A percentile compares a stretch with the other conserved stretches of the same genome.
Conservation (phyloP, 1,284 basidiomycete genomes). For the Sanghuangporus baumii region DNA sequence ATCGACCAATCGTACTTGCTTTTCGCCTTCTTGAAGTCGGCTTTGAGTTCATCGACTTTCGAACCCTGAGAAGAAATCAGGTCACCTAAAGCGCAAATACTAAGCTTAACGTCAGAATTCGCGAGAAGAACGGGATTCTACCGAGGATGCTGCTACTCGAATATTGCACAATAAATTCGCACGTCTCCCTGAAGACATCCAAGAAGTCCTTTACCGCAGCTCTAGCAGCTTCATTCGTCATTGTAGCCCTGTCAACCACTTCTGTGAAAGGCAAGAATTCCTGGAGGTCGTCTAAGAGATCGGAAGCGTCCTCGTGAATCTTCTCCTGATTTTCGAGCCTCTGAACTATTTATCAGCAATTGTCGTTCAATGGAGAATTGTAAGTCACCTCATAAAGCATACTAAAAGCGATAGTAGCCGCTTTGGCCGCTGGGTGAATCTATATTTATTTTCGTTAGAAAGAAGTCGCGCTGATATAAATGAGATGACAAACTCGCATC, state of each 20-base stretch:
- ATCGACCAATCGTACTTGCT: constrained; percentile 1
- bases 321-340: constrained; percentile 3
- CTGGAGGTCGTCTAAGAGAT: neutral
- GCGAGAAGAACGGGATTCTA: neutral
- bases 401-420: neutral
- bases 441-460: neutral
- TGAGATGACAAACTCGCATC: neutral
- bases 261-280: neutral
- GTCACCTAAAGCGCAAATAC: neutral
- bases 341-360: neutral
- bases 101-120: neutral
- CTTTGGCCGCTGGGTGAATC: constrained; percentile 4
- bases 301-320: neutral
- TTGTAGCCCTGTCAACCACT: neutral
- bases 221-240: neutral
- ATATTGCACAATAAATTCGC: neutral
- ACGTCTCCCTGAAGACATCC: neutral
- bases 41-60: neutral
- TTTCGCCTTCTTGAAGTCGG: neutral
- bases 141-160: neutral
- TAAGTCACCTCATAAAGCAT: constrained; percentile 1
- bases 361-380: neutral
- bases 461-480: neutral
- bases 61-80: neutral
- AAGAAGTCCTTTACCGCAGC: neutral